A percentile compares a stretch with the other conserved stretches of the same genome.
These are phyloP conservation scores for Penicillium herquei DNA, from an alignment of 495 filamentous ascomycete genomes.

Conservation along the genomic window DNA sequence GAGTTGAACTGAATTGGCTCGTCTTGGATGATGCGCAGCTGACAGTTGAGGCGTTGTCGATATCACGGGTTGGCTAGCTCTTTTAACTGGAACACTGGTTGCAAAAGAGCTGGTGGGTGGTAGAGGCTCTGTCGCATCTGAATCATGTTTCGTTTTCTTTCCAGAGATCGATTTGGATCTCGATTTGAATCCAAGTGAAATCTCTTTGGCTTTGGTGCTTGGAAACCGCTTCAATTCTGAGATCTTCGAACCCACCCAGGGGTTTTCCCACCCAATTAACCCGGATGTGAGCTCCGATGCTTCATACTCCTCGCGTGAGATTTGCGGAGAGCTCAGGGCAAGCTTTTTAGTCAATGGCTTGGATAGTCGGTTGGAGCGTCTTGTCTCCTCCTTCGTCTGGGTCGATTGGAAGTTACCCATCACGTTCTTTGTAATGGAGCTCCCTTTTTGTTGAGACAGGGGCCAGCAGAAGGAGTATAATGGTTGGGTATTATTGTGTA, in stretches of 20 bases:
- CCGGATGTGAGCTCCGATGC: slow-evolving; percentile 12
- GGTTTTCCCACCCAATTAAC: slow-evolving; percentile 30
- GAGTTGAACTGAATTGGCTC: slow-evolving; percentile 35
- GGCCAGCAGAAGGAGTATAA: not conserved
- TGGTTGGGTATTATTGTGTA: not conserved
- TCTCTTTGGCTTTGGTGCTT: slow-evolving; percentile 13
- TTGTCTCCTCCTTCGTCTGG: slow-evolving; percentile 35
- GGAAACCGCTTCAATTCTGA: slow-evolving; percentile 12
- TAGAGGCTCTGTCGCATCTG: not conserved
- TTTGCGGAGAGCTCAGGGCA: slow-evolving; percentile 7
- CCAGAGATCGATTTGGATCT: slow-evolving; percentile 13
- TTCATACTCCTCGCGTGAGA: slow-evolving; percentile 5
- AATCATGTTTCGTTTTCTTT: slow-evolving; percentile 1
- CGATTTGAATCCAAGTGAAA: slow-evolving; percentile 15
- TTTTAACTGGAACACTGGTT: slow-evolving; percentile 12
- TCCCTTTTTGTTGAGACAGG: not conserved
- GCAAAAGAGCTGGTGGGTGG: slow-evolving; percentile 15
- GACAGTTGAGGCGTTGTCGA: slow-evolving; percentile 13
- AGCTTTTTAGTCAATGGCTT: slow-evolving; percentile 39
- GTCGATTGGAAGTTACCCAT: slow-evolving; percentile 43
- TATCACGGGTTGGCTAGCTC: slow-evolving; percentile 25
- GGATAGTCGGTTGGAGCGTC: slow-evolving; percentile 40
- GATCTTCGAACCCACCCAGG: slow-evolving; percentile 24
- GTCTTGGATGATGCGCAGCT: slow-evolving; percentile 19
- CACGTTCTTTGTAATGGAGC: slow-evolving; percentile 10